These are phyloP conservation scores for Picea sitchensis DNA, from an alignment of 75 land plant species.

Conservation along the genomic window DNA sequence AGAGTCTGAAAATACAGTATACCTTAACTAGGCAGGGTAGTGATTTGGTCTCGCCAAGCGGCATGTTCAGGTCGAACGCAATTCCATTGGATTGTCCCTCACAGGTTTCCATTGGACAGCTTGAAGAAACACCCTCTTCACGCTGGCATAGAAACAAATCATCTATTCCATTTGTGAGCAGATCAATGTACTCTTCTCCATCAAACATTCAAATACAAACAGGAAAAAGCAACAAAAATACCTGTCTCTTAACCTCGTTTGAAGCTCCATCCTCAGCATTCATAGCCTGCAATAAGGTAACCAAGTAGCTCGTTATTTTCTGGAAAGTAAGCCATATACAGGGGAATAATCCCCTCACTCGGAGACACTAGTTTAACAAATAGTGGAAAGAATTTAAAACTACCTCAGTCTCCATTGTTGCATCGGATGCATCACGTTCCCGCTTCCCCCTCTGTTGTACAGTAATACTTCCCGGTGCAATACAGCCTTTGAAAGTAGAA, in stretches of 20 bases:
- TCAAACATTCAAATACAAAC: too few species aligned
- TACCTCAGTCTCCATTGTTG: not conserved
- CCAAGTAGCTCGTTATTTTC: not conserved
- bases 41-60: slow-evolving; percentile 25
- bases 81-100: not conserved
- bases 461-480: not conserved
- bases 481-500: slow-evolving; percentile 12
- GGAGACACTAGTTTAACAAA: not conserved
- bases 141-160: not conserved
- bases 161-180: too few species aligned
- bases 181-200: too few species aligned
- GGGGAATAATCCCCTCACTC: not conserved
- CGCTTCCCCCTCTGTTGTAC: slow-evolving; percentile 61
- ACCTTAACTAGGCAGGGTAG: slow-evolving; percentile 87
- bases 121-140: not conserved
- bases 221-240: not conserved
- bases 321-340: too few species aligned
- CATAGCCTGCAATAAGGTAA: slow-evolving; percentile 13
- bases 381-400: not conserved
- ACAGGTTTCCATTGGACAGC: not conserved
- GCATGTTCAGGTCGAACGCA: slow-evolving; percentile 28
- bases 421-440: slow-evolving; percentile 26
- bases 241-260: slow-evolving; percentile 10
- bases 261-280: not conserved
- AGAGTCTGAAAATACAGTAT: not conserved